phyloP scores from a whole-genome alignment of 148 eudicot genomes.

The Limonium bicolor region DNA sequence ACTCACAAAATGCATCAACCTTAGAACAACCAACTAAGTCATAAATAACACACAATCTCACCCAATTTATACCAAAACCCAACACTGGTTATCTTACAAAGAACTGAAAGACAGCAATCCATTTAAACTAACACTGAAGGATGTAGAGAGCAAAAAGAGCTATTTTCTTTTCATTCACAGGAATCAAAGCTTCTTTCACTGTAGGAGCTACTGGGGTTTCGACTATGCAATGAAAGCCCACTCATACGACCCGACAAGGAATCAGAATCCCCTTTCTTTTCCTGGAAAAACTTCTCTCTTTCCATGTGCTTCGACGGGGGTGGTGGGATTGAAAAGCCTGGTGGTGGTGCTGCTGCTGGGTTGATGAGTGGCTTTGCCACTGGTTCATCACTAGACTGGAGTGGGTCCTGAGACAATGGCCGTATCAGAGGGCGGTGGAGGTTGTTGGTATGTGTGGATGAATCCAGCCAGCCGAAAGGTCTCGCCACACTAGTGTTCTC shows the following conservation, averaged over 20 bases:
- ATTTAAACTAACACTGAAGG: too few species aligned
- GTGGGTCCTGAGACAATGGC: conserved; percentile 25
- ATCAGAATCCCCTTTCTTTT: conserved; percentile 51
- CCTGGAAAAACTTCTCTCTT: conserved; percentile 85
- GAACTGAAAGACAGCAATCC: too few species aligned
- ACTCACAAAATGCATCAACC: too few species aligned
- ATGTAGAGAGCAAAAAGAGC: too few species aligned
- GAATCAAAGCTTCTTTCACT: conserved; percentile 55
- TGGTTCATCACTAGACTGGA: conserved; percentile 59
- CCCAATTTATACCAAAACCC: too few species aligned
- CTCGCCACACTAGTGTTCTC: conserved; percentile 32
- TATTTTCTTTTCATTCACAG: conserved; percentile 42
- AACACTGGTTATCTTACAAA: too few species aligned
- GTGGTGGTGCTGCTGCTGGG: conserved; percentile 19
- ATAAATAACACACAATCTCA: too few species aligned
- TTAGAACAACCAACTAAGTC: too few species aligned
- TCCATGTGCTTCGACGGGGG: conserved; percentile 91
- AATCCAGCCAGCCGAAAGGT: conserved; percentile 27
- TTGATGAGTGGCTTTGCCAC: conserved; percentile 18
- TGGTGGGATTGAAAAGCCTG: conserved; percentile 51
- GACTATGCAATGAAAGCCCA: conserved; percentile 71
- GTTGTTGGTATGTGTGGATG: conserved; percentile 27
- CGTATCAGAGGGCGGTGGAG: conserved; percentile 59
- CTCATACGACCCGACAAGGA: conserved; percentile 50
- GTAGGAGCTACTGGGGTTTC: conserved; percentile 56